Base-by-base conservation (phyloP, 495 filamentous ascomycete genomes). In the Xylaria venustula region DNA sequence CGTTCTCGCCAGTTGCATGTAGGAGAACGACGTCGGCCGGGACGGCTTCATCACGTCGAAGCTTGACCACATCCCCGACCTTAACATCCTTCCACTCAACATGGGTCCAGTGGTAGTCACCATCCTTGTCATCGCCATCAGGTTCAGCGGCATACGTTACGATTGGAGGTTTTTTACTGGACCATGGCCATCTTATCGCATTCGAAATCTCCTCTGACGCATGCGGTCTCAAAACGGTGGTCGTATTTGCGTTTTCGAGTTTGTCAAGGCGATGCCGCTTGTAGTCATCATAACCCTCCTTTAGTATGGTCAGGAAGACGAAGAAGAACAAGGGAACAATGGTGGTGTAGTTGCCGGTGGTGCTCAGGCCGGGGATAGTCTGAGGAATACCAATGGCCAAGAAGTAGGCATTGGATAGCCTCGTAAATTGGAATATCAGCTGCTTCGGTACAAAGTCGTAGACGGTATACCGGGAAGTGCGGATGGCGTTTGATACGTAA, bases 371-470 rank as follows among this genome's bases (percentile, higher is more conserved):
- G 12, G 92, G 92, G 62, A 97, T 91, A 83, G 93, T 91, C 74
- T 97, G 92, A 66, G 95, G 73, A 53, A 95, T 89, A 6, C 90
- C 90, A 25, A 97, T 86, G 51, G 92, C 83, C 46, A 97, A 79
- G 73, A 97, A 96, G 72, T 90, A 91, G 66, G 93, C 96, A 68
- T 97, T 97, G 61, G 91, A 92, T 49, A 97, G 74, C 67, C 95
- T 93, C 52, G 90, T 93, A 70, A 95, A 94, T 70, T 97, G 92
- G 40, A 91, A 91, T 64, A 91, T 85, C 11, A 97, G 71, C 69
- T 97, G 92, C 62, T 91, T 90, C 8, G 92, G 92, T 26, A 96
- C 73, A 70, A 97, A 97, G 72, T 90, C 90, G 83, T 87, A 95
- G 17, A 92, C 72, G 28, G 88, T 94, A 67, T 97, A 96, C 52